Evolutionary conservation across 495 filamentous ascomycete genomes (phyloP).

Genomic region (Podospora appendiculata): DNA sequence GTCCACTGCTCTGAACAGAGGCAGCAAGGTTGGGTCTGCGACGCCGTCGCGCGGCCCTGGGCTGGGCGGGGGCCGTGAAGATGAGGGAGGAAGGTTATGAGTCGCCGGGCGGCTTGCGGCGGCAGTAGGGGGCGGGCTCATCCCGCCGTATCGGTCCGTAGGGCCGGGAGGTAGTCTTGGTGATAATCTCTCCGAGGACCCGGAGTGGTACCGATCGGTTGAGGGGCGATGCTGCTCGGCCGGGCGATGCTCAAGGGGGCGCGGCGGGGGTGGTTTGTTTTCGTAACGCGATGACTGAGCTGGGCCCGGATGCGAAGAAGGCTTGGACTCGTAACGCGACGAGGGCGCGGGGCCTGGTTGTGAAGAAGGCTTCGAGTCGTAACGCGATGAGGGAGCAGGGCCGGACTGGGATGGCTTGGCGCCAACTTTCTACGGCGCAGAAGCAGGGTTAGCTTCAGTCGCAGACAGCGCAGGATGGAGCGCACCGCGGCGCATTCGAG

Average conservation of each 20-base stretch:
- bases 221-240: not conserved
- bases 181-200: conserved; percentile 2
- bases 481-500: not conserved
- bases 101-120: conserved; percentile 33
- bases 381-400: not conserved
- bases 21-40: conserved; percentile 67
- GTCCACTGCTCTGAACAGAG: conserved; percentile 87
- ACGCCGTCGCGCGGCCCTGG: conserved; percentile 52
- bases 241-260: conserved; percentile 18
- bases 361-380: not conserved
- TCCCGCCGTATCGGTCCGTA: conserved; percentile 13
- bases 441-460: conserved; percentile 5
- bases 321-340: not conserved
- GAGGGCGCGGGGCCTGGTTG: conserved; percentile 1
- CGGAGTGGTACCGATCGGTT: conserved; percentile 9
- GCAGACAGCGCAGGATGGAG: conserved; percentile 4
- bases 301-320: not conserved
- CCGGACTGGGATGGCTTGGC: conserved; percentile 1
- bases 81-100: conserved; percentile 43
- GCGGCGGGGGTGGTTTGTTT: conserved; percentile 29
- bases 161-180: conserved; percentile 2
- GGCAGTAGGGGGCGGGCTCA: conserved; percentile 26
- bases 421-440: conserved; percentile 25
- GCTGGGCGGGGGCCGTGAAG: conserved; percentile 58
- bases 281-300: conserved; percentile 29